Percentiles rank a stretch among this genome's conserved stretches.
These are phyloP conservation scores for Laburnicola sp. DNA, from an alignment of 2,329 filamentous ascomycete species.

Conservation along the genomic window DNA sequence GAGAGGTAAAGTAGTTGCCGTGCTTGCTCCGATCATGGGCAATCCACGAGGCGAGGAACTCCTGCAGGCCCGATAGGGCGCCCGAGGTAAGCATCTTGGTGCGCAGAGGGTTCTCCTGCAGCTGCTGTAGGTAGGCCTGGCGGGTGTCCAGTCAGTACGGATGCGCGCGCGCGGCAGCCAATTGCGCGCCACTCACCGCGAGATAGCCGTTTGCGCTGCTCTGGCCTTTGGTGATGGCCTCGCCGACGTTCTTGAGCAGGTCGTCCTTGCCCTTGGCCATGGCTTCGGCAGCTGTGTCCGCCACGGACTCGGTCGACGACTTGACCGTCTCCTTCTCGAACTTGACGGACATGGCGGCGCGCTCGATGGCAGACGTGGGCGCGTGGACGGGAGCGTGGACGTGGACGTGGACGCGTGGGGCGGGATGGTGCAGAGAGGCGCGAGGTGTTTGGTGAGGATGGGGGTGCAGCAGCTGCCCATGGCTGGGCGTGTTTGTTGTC, in stretches of 20 bases:
- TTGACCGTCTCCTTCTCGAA: constrained; percentile 76
- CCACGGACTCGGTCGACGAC: constrained; percentile 32
- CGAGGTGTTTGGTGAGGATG: constrained; percentile 19
- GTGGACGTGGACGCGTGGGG: constrained; percentile 28
- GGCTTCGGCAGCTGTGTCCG: constrained; percentile 31
- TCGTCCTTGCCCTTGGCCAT: constrained; percentile 51
- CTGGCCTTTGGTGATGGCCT: constrained; percentile 69
- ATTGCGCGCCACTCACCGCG: constrained; percentile 61
- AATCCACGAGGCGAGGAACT: constrained; percentile 93
- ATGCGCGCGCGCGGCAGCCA: background rate
- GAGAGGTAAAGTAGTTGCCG: constrained; percentile 94
- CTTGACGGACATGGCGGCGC: constrained; percentile 67
- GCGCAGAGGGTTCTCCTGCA: constrained; percentile 90
- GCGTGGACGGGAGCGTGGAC: no score
- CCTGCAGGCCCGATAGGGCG: constrained; percentile 84
- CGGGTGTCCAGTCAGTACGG: constrained; percentile 31
- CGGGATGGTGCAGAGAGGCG: constrained; percentile 18
- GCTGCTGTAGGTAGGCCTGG: constrained; percentile 89
- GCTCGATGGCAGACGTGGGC: constrained; percentile 22
- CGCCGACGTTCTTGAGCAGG: constrained; percentile 65
- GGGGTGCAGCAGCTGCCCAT: constrained; percentile 24
- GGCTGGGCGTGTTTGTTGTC: constrained; percentile 23
- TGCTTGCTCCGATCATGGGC: constrained; percentile 96
- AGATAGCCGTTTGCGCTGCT: constrained; percentile 76
- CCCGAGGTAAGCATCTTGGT: constrained; percentile 99